A percentile compares a stretch with the other conserved stretches of the same genome.
Conservation (phyloP, 768 basidiomycete genomes). For the Naganishia vaughanmartiniae region DNA sequence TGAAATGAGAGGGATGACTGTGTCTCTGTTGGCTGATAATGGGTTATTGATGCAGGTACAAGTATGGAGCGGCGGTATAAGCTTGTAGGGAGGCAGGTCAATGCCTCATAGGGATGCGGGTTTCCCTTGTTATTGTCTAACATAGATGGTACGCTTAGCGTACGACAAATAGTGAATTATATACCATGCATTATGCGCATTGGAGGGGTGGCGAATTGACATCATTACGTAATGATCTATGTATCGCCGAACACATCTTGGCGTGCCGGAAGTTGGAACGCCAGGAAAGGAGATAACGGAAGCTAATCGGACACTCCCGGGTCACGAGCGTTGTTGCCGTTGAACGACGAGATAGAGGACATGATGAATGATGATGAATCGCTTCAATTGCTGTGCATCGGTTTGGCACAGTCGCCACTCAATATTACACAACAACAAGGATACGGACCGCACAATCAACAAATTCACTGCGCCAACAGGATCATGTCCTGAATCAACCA, state of each 20-base stretch:
- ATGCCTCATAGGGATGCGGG: background rate
- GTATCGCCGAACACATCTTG: no score
- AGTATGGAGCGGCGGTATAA: constrained; percentile 2
- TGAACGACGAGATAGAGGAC: background rate
- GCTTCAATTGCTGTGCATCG: background rate
- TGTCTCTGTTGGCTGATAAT: background rate
- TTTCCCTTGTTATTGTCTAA: background rate
- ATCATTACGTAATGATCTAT: background rate
- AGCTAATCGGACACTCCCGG: background rate
- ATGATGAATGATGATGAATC: background rate
- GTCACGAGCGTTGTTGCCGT: background rate
- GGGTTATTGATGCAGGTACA: background rate
- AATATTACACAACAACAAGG: background rate
- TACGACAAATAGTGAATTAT: background rate
- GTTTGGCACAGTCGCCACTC: background rate
- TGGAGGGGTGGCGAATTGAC: background rate
- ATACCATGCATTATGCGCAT: background rate
- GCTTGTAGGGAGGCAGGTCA: background rate
- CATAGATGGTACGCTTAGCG: background rate
- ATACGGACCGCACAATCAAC: background rate
- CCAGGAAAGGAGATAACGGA: constrained; percentile 1
- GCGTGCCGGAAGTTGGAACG: background rate
- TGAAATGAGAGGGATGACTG: background rate
- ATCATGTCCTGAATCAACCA: background rate
- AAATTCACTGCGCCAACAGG: background rate